Evolutionary conservation across 2,329 filamentous ascomycete species (phyloP), one percentile per base, ranked within the genome.

Genomic region (Myriangium duriaei): DNA sequence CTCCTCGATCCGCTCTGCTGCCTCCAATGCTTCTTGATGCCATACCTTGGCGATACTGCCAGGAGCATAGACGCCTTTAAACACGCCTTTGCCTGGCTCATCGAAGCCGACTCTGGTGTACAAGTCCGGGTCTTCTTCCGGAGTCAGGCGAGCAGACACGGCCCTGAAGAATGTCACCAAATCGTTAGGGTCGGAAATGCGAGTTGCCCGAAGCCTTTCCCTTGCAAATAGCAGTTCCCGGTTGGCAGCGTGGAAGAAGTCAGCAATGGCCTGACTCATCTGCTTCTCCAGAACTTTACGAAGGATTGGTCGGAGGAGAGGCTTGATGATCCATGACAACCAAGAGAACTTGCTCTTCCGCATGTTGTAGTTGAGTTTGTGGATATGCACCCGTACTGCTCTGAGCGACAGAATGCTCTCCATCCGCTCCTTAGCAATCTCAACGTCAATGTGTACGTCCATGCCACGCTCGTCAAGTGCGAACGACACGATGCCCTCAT

Each of bases 21-120:
- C 85, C 44, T 69, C 66, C 14, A 65, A 61, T 0, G 75, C 85
- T 60, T 93, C 81, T 46, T 86, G 79, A 47, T 88, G 74, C 84
- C 85, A 94, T n/a, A 93, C 59, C 61, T 82, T 86, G 36, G 91
- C 81, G 16, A 95, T 64, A 57, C 86, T 94, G 1, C 85, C 87
- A 0, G 88, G 88, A 1, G 88, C 79, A 61, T 94, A 95, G 2
- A 85, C 72, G 3, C 81, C 83, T 48, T 76, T 76, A 64, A 96
- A 96, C 0, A 88, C 67, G 18, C 74, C 73, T 46, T 67, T 63
- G 11, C 68, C 63, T 1, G 70, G 72, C 17, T 72, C 65, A 31
- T 72, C 70, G 7, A 93, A 63, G 1, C 85, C 85, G 11, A 92
- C 64, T 2, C 81, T 66, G 1, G 78, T 68, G 46, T 91, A 79